Percentiles rank a stretch among this genome's conserved stretches.
These are phyloP conservation scores for Platismatia glauca DNA, from an alignment of 495 filamentous ascomycete species.

Conservation along the genomic window DNA sequence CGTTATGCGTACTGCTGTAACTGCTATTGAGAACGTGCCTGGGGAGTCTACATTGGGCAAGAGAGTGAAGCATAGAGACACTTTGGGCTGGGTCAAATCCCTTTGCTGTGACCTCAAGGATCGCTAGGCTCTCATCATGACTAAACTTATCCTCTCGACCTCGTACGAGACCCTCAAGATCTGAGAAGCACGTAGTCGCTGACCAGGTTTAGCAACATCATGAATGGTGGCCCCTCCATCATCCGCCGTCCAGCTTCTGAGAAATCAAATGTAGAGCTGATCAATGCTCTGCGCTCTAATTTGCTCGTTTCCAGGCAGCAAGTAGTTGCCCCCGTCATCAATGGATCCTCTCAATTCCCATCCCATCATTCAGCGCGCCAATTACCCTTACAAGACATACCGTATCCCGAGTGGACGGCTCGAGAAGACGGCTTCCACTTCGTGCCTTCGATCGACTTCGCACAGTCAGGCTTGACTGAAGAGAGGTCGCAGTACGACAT, in stretches of 20 bases:
- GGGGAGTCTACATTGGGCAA: neutral
- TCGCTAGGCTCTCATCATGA: conserved; percentile 35
- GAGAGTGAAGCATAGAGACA: neutral
- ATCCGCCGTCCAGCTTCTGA: conserved; percentile 63
- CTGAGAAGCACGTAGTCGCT: conserved; percentile 17
- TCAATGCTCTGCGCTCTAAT: conserved; percentile 73
- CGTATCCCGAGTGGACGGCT: conserved; percentile 54
- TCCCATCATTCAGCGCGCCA: conserved; percentile 23
- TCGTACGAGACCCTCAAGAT: conserved; percentile 44
- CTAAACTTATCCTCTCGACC: conserved; percentile 80
- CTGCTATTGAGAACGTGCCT: neutral
- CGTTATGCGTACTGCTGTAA: neutral
- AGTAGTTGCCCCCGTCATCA: conserved; percentile 28
- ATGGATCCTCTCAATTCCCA: conserved; percentile 20
- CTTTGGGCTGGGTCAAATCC: neutral
- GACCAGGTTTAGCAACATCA: conserved; percentile 61
- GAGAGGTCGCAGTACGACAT: conserved; percentile 80
- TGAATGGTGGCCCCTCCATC: conserved; percentile 68
- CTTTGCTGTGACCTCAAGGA: neutral
- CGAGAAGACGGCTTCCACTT: conserved; percentile 52
- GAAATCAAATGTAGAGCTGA: conserved; percentile 82
- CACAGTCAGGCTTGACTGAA: conserved; percentile 60
- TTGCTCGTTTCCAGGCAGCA: conserved; percentile 64
- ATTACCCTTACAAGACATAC: conserved; percentile 28
- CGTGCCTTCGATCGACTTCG: conserved; percentile 68